These are phyloP conservation scores for Cornus kousa DNA, from an alignment of 148 eudicot species.

Conservation along the genomic window DNA sequence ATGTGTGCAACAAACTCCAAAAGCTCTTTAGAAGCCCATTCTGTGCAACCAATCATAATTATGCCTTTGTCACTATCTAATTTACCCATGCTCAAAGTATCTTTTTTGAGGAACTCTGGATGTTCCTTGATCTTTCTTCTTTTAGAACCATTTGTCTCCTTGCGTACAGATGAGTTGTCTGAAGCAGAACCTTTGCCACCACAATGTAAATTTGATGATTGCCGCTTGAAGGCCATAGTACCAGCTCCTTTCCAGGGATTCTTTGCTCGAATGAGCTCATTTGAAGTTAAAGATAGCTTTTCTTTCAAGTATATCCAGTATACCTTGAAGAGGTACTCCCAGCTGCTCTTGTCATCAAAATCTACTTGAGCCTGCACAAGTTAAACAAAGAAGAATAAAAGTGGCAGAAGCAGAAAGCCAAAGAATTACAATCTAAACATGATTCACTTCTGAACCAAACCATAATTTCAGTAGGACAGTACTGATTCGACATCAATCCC, in stretches of 20 bases:
- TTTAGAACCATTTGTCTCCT: conserved; percentile 45
- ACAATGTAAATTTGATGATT: conserved; percentile 10
- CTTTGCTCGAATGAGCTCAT: conserved; percentile 68
- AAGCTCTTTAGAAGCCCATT: conserved; percentile 86
- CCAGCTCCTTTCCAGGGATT: conserved; percentile 60
- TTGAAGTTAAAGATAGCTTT: conserved; percentile 62
- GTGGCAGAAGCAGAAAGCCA: not conserved
- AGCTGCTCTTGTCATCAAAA: conserved; percentile 86
- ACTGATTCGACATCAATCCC: not conserved
- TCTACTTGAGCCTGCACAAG: conserved; percentile 79
- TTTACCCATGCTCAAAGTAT: conserved; percentile 23
- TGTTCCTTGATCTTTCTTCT: conserved; percentile 48
- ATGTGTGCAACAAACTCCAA: conserved; percentile 83
- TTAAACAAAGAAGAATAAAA: conserved; percentile 1
- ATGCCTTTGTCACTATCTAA: conserved; percentile 24
- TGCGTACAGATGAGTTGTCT: conserved; percentile 13
- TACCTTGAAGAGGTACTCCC: conserved; percentile 97
- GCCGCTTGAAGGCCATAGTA: conserved; percentile 13
- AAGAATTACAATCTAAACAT: not conserved
- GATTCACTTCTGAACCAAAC: not conserved
- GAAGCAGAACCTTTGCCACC: conserved; percentile 23
- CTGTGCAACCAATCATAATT: conserved; percentile 25
- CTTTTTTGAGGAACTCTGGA: conserved; percentile 20
- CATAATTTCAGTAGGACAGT: not conserved
- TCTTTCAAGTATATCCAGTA: conserved; percentile 79